Evolutionary conservation across 78 protist genomes (phyloP).

Genomic region (Acrasis kona): DNA sequence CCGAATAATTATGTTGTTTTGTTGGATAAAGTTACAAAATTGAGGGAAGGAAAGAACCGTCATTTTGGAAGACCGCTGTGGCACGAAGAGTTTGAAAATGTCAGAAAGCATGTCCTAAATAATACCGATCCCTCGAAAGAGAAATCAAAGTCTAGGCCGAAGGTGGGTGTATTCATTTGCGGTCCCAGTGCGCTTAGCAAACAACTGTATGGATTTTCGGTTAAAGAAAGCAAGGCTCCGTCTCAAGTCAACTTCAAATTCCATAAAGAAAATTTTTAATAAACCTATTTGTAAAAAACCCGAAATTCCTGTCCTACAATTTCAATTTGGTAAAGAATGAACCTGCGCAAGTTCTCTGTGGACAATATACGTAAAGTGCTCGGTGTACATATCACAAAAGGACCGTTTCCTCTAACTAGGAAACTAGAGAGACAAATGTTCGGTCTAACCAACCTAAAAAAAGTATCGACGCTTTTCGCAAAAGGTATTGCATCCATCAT

Average conservation of each 20-base stretch:
- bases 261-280: constrained; percentile 69
- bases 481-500: too few relatives aligned
- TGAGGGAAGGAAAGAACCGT: background rate
- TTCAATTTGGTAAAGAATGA: too few relatives aligned
- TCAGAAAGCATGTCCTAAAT: background rate
- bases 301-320: too few relatives aligned
- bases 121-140: constrained; percentile 7
- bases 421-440: too few relatives aligned
- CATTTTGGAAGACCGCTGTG: constrained; percentile 20
- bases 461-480: too few relatives aligned
- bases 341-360: too few relatives aligned
- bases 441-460: too few relatives aligned
- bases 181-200: constrained; percentile 59
- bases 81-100: background rate
- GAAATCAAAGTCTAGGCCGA: too few relatives aligned
- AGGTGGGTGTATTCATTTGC: constrained; percentile 67
- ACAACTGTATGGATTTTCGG: constrained; percentile 9
- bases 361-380: too few relatives aligned
- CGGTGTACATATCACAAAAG: too few relatives aligned
- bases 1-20: constrained; percentile 4
- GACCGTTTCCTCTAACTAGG: too few relatives aligned
- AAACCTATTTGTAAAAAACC: too few relatives aligned
- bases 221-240: background rate
- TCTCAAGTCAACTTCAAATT: constrained; percentile 37
- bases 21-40: background rate